Evolutionary conservation across 2,329 filamentous ascomycete species (phyloP), one percentile per base, ranked within the genome.

Genomic region (Thielaviopsis punctulata): DNA sequence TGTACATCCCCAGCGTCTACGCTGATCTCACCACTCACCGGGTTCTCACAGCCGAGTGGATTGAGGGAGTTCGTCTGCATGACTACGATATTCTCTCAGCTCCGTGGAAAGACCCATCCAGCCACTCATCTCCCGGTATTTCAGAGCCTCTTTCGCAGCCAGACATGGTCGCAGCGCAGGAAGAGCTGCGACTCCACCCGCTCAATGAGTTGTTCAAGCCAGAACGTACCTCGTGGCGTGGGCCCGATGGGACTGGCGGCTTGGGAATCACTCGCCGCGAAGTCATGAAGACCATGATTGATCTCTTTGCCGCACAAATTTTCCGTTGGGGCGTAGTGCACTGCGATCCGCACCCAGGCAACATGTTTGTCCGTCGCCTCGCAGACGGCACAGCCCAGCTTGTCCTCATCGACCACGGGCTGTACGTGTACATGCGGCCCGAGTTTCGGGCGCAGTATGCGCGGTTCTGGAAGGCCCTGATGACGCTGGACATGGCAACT

Each of bases 301-400:
- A 95, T 64, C 75, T 96, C 30, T 98, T 96, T 70, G 86, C 83
- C n/a, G 89, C 87, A 2, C 90, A 96, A 63, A 96, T 96, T 75
- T 98, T 95, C 71, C 82, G 94, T 58, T 96, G 87, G 86, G 92
- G 92, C 12, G 77, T 86, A 44, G 86, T 96, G 0, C 90, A 98
- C 69, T 95, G 90, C 68, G 92, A 98, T 64, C 92, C 92, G 9
- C 92, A 98, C 62, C 92, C 92, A 1, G 90, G 90, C 24, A 98
- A 98, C 68, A 92, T 96, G 64, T 95, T 98, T 68, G 83, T 96
- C 62, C 84, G 92, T 8, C 82, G 92, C 8, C 73, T 86, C 15
- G 84, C 88, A 1, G 81, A 75, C 44, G 90, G 90, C n/a, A 75
- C 79, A 44, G 76, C 90, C 1, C 88, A 98, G 68, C 75, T 98